Evolutionary conservation across 352 stramenopile genomes (phyloP).

Genomic region (Phytopythium sindhum): DNA sequence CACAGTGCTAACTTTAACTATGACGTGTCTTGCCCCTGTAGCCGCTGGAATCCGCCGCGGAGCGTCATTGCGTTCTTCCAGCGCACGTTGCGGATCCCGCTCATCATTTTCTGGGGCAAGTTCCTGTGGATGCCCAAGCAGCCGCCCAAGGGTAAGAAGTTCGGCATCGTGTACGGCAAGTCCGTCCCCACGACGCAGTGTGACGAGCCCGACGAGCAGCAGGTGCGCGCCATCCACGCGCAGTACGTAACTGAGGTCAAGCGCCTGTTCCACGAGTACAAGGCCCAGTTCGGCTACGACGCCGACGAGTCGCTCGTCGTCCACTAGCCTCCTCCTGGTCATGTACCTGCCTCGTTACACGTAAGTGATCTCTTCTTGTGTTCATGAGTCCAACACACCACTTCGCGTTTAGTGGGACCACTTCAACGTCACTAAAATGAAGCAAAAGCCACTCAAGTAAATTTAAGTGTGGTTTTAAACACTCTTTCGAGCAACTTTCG

Average conservation of each 20-base stretch:
- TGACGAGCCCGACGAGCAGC: constrained; percentile 20
- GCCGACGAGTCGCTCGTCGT: constrained; percentile 28
- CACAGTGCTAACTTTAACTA: background rate
- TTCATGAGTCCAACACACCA: background rate
- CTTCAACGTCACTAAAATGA: constrained; percentile 5
- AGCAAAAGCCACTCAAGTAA: background rate
- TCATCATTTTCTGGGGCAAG: constrained; percentile 37
- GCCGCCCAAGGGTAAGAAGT: constrained; percentile 22
- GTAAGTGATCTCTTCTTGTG: background rate
- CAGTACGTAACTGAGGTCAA: constrained; percentile 26
- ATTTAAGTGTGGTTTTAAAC: background rate
- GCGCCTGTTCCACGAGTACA: constrained; percentile 30
- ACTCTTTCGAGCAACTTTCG: background rate
- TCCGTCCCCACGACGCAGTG: constrained; percentile 18
- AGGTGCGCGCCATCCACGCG: constrained; percentile 21
- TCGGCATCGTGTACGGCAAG: constrained; percentile 37
- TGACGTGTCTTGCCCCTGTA: background rate
- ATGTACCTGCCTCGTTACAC: background rate
- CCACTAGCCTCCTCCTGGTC: constrained; percentile 1
- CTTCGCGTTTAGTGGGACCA: background rate
- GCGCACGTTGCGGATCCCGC: constrained; percentile 21
- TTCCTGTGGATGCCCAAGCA: constrained; percentile 34
- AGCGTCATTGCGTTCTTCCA: constrained; percentile 21
- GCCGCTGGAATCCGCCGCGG: constrained; percentile 29
- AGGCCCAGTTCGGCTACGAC: constrained; percentile 30